phyloP scores from a whole-genome alignment of 202 grass and related monocot genomes.

The Musa balbisiana region DNA sequence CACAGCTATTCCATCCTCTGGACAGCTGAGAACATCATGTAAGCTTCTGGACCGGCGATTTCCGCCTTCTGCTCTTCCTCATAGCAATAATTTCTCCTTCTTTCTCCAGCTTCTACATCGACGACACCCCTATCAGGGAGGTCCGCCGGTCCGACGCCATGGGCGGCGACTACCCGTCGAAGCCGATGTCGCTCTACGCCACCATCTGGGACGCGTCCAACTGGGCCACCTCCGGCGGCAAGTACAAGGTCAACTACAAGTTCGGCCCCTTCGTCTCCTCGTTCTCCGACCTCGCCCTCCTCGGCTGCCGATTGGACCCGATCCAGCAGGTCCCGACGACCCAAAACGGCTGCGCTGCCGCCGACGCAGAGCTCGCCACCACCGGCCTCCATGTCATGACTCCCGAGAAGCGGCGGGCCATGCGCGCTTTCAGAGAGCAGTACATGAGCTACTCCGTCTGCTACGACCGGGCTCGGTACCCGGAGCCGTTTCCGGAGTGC shows the following conservation, averaged over 20 bases:
- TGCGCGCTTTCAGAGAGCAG: constrained; percentile 51
- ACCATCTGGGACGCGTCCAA: constrained; percentile 88
- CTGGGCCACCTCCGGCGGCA: constrained; percentile 70
- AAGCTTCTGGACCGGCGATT: not conserved
- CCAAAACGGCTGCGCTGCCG: constrained; percentile 21
- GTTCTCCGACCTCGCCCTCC: constrained; percentile 60
- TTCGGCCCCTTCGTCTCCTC: constrained; percentile 71
- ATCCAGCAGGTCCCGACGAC: constrained; percentile 27
- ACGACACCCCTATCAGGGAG: constrained; percentile 66
- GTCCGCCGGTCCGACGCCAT: constrained; percentile 35
- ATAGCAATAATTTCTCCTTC: no score
- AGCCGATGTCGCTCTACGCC: constrained; percentile 84
- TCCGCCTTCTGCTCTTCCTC: no score
- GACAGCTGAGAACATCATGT: constrained; percentile 39
- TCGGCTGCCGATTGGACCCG: constrained; percentile 50
- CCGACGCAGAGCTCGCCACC: constrained; percentile 20
- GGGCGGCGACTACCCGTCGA: constrained; percentile 66
- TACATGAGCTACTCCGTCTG: constrained; percentile 86
- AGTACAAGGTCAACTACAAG: constrained; percentile 67
- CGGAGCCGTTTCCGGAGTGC: constrained; percentile 51
- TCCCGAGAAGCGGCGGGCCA: constrained; percentile 48
- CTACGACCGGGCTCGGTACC: constrained; percentile 60
- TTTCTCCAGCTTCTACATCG: constrained; percentile 52
- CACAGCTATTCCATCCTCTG: constrained; percentile 93
- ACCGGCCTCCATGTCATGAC: constrained; percentile 54